Conservation (phyloP, 768 basidiomycete species). For the Hysterangium stoloniferum region DNA sequence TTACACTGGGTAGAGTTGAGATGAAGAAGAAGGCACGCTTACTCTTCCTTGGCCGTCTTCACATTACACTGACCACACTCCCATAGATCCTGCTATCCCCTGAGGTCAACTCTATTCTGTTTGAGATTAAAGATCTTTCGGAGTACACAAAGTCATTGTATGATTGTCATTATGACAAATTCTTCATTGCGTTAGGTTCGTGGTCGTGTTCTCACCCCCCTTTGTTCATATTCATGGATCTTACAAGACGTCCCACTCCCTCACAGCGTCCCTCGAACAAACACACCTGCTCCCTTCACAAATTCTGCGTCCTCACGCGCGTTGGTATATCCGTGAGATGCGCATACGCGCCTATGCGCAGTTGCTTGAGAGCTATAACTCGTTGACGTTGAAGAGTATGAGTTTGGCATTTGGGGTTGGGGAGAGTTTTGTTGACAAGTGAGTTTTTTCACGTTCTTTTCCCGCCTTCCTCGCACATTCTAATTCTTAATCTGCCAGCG, state of each 20-base stretch:
- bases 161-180: slow-evolving; percentile 90
- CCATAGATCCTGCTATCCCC: slow-evolving; percentile 73
- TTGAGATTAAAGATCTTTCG: slow-evolving; percentile 74
- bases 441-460: slow-evolving; percentile 24
- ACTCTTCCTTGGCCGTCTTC: not conserved
- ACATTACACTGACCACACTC: not conserved
- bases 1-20: slow-evolving; percentile 74
- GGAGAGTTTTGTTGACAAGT: slow-evolving; percentile 82
- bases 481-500: slow-evolving; percentile 39
- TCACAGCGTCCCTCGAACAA: slow-evolving; percentile 79
- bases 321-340: slow-evolving; percentile 93
- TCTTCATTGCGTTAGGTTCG: slow-evolving; percentile 83
- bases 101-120: slow-evolving; percentile 80
- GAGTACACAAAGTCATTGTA: slow-evolving; percentile 83
- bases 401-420: slow-evolving; percentile 84
- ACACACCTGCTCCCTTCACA: slow-evolving; percentile 82
- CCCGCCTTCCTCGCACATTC: not conserved
- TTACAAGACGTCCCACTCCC: not conserved
- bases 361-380: slow-evolving; percentile 85
- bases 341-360: slow-evolving; percentile 90
- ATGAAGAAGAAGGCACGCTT: slow-evolving; percentile 77
- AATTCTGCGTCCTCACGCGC: slow-evolving; percentile 75
- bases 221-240: slow-evolving; percentile 2
- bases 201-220: slow-evolving; percentile 5
- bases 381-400: slow-evolving; percentile 82